Evolutionary conservation across 352 stramenopile species (phyloP).

Genomic region (Phytopythium vexans): DNA sequence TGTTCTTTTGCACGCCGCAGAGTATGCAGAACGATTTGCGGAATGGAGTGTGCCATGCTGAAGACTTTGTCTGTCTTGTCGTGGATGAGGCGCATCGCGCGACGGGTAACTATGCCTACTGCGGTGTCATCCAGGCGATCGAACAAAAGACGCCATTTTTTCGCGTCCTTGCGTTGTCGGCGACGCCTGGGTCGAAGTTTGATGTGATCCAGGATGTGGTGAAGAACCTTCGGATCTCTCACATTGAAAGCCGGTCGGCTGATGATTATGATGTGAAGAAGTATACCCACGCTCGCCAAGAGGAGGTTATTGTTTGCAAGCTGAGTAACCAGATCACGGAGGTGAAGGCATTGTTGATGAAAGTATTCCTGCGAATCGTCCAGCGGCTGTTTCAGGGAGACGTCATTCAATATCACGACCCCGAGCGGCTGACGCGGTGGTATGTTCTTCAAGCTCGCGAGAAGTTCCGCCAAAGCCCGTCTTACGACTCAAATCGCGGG

Average conservation of each 20-base stretch:
- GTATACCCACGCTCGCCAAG: conserved; percentile 79
- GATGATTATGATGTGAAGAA: conserved; percentile 94
- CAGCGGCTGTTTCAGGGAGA: conserved; percentile 48
- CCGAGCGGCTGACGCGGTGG: conserved; percentile 75
- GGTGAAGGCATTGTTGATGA: conserved; percentile 61
- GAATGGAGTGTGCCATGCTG: conserved; percentile 62
- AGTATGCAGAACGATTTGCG: conserved; percentile 96
- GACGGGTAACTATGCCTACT: conserved; percentile 97
- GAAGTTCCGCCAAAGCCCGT: conserved; percentile 60
- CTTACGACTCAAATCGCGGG: conserved; percentile 60
- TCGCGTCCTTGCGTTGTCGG: conserved; percentile 93
- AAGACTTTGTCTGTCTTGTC: conserved; percentile 95
- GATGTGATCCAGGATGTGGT: conserved; percentile 96
- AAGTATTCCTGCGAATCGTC: conserved; percentile 59
- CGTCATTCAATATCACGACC: conserved; percentile 67
- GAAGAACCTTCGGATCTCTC: conserved; percentile 91
- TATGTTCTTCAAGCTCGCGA: conserved; percentile 79
- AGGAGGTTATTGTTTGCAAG: conserved; percentile 81
- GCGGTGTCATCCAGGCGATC: conserved; percentile 84
- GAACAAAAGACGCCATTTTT: conserved; percentile 75
- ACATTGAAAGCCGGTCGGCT: conserved; percentile 95
- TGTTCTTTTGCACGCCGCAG: conserved; percentile 99
- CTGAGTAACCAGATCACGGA: conserved; percentile 57
- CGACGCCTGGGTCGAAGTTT: conserved; percentile 96
- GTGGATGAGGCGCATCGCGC: conserved; percentile 98